These are phyloP conservation scores for Fusarium sp. DNA, from an alignment of 2,329 filamentous ascomycete genomes.

Conservation along the genomic window DNA sequence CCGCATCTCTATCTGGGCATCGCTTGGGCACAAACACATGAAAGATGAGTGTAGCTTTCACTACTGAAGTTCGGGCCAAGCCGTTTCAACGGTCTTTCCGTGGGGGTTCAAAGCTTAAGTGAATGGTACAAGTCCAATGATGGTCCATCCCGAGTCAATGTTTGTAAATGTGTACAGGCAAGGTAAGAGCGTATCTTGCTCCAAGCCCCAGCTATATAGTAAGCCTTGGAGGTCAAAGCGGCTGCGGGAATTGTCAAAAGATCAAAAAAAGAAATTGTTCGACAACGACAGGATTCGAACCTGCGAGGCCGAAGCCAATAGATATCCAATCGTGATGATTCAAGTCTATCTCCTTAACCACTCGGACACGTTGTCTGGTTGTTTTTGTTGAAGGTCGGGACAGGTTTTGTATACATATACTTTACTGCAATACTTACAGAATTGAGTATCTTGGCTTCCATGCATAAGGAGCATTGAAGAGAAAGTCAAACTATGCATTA, in stretches of 20 bases:
- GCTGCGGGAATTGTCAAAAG: neutral
- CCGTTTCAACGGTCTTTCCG: neutral
- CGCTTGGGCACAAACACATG: neutral
- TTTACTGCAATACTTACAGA: too few relatives aligned
- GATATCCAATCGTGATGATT: slow-evolving; percentile 5
- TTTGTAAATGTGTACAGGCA: neutral
- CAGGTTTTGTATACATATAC: neutral
- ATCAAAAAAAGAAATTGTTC: neutral
- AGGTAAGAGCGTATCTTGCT: neutral
- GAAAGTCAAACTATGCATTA: too few relatives aligned
- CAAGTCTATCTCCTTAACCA: slow-evolving; percentile 31
- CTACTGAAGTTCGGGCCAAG: neutral
- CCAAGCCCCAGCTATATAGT: neutral
- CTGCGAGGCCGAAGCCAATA: slow-evolving; percentile 23
- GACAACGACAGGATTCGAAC: slow-evolving; percentile 24
- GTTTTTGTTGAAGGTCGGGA: neutral
- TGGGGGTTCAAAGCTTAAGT: neutral
- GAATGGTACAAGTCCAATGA: neutral
- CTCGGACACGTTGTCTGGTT: slow-evolving; percentile 22
- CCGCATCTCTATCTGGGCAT: neutral
- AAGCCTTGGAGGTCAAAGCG: neutral
- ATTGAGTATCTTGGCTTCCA: too few relatives aligned
- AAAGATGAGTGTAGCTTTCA: neutral
- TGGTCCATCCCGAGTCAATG: neutral
- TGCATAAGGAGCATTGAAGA: neutral